phyloP scores from a whole-genome alignment of 129 eudicot species.

The Apium graveolens region DNA sequence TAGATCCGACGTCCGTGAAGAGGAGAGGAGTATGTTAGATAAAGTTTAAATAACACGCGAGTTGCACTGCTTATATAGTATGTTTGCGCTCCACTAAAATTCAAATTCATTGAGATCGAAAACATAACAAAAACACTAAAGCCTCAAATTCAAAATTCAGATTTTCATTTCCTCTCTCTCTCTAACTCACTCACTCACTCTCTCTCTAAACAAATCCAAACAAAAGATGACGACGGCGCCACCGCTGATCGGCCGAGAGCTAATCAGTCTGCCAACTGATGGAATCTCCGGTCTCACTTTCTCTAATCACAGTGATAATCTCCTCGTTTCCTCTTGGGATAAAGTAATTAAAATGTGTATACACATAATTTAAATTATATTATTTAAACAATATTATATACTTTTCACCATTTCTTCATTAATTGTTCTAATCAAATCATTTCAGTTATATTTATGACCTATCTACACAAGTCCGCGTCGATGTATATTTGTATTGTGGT shows the following conservation, averaged over 20 bases:
- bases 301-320: slow-evolving; percentile 83
- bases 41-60: too few relatives aligned
- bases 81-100: neutral
- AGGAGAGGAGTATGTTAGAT: too few relatives aligned
- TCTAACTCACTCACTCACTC: slow-evolving; percentile 4
- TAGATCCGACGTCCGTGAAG: too few relatives aligned
- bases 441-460: neutral
- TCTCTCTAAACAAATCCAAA: slow-evolving; percentile 5
- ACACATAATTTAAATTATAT: neutral
- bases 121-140: neutral
- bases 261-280: slow-evolving; percentile 73
- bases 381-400: neutral
- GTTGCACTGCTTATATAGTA: too few relatives aligned
- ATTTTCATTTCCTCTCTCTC: slow-evolving; percentile 16
- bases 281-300: slow-evolving; percentile 80
- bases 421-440: neutral
- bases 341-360: slow-evolving; percentile 30
- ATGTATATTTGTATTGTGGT: neutral
- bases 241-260: slow-evolving; percentile 56
- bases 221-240: slow-evolving; percentile 40
- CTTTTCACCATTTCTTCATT: neutral
- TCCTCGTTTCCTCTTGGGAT: slow-evolving; percentile 97
- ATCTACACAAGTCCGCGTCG: neutral
- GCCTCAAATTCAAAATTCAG: slow-evolving; percentile 6
- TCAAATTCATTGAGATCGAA: neutral